Evolutionary conservation across 2,329 filamentous ascomycete genomes (phyloP), one percentile per base, ranked within the genome.

Genomic region (Ophiosphaerella herpotricha): DNA sequence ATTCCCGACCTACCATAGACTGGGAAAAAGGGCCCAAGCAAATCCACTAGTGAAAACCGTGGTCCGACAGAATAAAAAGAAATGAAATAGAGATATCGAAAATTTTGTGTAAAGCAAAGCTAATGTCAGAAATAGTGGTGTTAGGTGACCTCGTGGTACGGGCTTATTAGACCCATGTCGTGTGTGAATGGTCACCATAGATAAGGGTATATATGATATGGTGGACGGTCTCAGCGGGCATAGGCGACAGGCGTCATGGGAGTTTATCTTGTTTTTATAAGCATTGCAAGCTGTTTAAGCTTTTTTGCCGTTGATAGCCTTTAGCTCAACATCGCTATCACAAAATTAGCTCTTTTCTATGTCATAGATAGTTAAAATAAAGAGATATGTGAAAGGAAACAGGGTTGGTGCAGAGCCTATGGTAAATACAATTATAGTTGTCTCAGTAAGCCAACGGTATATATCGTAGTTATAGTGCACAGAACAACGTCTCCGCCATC

Each of bases 281-380:
- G 13, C 13, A n/a, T 21, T 34, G 29, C 14, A 7, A 35, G 29
- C 21, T 48, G 26, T 72, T 77, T 56, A 58, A 50, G 70, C 72
- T 48, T 59, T 74, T 71, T 79, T 80, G 66, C 71, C 71, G 72
- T 82, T 80, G 77, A 89, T 83, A 42, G 76, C 80, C 75, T 87
- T 84, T 60, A 90, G 82, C 74, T 87, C 78, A 58, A 90, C 85
- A 60, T 89, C 85, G 72, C 86, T 89, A 61, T 39, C 32, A 35
- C 33, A 21, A 18, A 41, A 37, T 65, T 43, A 65, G 57, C 34
- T 37, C 35, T 26, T 5, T 14, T 53, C 12, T 7, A 7, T 32
- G 43, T 40, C 21, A 43, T 46, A 29, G 31, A 39, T n/a, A 32
- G 32, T 39, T 38, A 26, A 45, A 26, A 18, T 39, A 9, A 16